Evolutionary conservation across 177 flowering plant genomes (phyloP).

Genomic region (Vitis hybrid): DNA sequence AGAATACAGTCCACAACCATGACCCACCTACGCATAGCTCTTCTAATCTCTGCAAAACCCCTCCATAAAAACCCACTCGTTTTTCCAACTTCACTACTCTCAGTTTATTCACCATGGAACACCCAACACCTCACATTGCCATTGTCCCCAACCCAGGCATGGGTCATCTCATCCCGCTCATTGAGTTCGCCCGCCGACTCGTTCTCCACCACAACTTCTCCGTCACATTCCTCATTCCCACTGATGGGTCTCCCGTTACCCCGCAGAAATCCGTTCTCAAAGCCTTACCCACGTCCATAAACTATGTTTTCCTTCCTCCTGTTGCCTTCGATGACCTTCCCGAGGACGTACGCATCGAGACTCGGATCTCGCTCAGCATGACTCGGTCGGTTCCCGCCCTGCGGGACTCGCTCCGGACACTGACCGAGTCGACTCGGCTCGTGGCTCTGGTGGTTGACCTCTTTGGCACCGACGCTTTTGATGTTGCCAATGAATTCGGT

Average conservation of each 20-base stretch:
- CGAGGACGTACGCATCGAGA: conserved; percentile 17
- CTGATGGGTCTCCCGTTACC: conserved; percentile 22
- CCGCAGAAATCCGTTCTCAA: conserved; percentile 17
- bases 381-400: conserved; percentile 32
- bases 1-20: too few species aligned
- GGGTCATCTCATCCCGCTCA: conserved; percentile 57
- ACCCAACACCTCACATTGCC: conserved; percentile 28
- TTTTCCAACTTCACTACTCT: background rate
- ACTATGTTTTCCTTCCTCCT: conserved; percentile 32
- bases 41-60: too few species aligned
- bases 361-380: conserved; percentile 24
- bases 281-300: conserved; percentile 14
- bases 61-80: too few species aligned
- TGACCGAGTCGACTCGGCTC: conserved; percentile 7
- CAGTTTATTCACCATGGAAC: conserved; percentile 1
- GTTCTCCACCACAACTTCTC: conserved; percentile 26
- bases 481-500: conserved; percentile 38
- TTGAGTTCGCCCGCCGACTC: conserved; percentile 46
- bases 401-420: conserved; percentile 12
- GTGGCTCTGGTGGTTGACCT: conserved; percentile 31
- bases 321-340: conserved; percentile 26
- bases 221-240: conserved; percentile 33
- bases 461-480: conserved; percentile 42
- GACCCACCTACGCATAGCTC: too few species aligned
- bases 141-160: conserved; percentile 53